phyloP scores from a whole-genome alignment of 208 protist genomes.

The Trypanosoma avium region DNA sequence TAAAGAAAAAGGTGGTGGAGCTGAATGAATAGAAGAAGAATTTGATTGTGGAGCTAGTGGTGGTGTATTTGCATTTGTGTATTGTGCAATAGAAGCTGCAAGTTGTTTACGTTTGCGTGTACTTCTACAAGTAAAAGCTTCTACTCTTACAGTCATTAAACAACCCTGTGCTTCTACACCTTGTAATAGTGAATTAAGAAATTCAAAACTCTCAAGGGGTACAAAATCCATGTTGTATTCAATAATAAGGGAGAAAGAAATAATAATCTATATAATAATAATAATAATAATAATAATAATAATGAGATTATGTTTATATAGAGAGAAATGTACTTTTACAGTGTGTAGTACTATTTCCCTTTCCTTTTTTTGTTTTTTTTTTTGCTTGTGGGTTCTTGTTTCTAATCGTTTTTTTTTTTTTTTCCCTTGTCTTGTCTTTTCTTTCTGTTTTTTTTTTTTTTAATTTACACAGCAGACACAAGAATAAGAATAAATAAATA shows the following conservation, averaged over 20 bases:
- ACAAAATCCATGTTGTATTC: slow-evolving; percentile 65
- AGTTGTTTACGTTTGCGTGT: slow-evolving; percentile 63
- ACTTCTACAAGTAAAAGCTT: slow-evolving; percentile 79
- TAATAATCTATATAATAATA: background rate
- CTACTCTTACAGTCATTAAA: slow-evolving; percentile 59
- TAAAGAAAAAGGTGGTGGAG: slow-evolving; percentile 28
- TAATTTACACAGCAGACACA: no score
- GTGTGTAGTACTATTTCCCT: no score
- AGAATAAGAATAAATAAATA: no score
- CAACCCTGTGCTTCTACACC: slow-evolving; percentile 69
- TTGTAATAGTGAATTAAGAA: slow-evolving; percentile 75
- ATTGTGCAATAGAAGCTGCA: slow-evolving; percentile 47
- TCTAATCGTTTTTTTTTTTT: background rate
- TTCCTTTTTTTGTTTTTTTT: no score
- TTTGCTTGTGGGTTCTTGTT: no score
- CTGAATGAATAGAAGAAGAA: slow-evolving; percentile 12
- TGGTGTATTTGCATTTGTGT: slow-evolving; percentile 56
- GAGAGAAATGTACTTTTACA: no score
- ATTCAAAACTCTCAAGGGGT: slow-evolving; percentile 61
- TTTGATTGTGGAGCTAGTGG: slow-evolving; percentile 56
- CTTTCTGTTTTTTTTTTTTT: no score
- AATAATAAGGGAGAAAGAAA: no score
- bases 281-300: background rate
- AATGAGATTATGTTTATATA: background rate
- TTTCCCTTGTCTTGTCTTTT: no score